Conservation (phyloP, 805 yeast genomes). For the Saccharomycopsis schoenii region DNA sequence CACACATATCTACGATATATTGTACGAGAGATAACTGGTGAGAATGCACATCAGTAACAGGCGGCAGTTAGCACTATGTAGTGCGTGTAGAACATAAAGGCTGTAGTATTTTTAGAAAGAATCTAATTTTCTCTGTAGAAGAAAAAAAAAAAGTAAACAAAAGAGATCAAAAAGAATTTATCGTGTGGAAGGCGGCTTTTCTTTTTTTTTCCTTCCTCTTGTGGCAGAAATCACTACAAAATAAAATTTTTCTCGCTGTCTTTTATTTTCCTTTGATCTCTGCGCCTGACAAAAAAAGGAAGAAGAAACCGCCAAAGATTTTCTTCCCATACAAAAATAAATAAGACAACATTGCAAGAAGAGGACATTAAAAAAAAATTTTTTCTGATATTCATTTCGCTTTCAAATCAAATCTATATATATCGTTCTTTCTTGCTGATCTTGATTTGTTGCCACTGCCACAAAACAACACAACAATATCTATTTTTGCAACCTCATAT, state of each 20-base stretch:
- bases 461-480: neutral
- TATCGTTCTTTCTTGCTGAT: neutral
- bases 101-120: too few relatives aligned
- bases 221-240: neutral
- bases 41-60: neutral
- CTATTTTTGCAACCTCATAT: neutral
- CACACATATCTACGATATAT: too few relatives aligned
- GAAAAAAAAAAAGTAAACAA: neutral
- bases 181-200: neutral
- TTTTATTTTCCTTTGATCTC: neutral
- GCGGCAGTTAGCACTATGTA: neutral
- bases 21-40: too few relatives aligned
- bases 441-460: neutral
- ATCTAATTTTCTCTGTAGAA: too few relatives aligned
- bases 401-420: neutral
- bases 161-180: neutral
- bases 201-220: neutral
- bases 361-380: neutral
- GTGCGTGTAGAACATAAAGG: neutral
- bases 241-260: neutral
- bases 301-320: too few relatives aligned
- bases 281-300: neutral
- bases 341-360: slow-evolving; percentile 1
- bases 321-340: neutral
- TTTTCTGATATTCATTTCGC: neutral